phyloP scores from a whole-genome alignment of 345 rosid genomes.

The Moricandia moricandioides region DNA sequence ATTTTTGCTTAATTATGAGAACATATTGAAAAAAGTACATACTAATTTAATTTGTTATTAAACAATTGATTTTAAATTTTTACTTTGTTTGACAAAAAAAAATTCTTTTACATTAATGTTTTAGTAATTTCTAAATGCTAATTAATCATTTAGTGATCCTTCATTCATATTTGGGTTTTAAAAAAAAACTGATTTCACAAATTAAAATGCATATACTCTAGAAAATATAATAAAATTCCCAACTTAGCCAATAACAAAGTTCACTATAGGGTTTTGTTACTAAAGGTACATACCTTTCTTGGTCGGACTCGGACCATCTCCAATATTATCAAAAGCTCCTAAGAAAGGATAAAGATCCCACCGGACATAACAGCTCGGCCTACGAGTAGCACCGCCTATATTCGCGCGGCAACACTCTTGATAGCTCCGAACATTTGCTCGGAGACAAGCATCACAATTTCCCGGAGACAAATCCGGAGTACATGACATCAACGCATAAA shows the following conservation, averaged over 20 bases:
- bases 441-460: conserved; percentile 37
- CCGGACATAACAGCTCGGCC: conserved; percentile 45
- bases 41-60: too few relatives aligned
- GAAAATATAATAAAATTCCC: neutral
- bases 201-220: too few relatives aligned
- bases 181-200: neutral
- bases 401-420: conserved; percentile 29
- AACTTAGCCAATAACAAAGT: neutral
- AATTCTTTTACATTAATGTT: neutral
- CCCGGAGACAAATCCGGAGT: conserved; percentile 2
- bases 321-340: conserved; percentile 26
- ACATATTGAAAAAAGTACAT: too few relatives aligned
- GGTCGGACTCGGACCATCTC: neutral
- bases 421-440: neutral
- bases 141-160: too few relatives aligned
- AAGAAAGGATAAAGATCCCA: conserved; percentile 39
- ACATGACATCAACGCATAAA: conserved; percentile 22
- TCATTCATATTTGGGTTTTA: too few relatives aligned
- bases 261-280: neutral
- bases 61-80: neutral
- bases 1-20: neutral
- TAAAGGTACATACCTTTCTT: neutral
- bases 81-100: too few relatives aligned
- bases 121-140: too few relatives aligned
- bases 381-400: conserved; percentile 34